Evolutionary conservation across 2,329 filamentous ascomycete genomes (phyloP).

Genomic region (Diaporthe longicolla): DNA sequence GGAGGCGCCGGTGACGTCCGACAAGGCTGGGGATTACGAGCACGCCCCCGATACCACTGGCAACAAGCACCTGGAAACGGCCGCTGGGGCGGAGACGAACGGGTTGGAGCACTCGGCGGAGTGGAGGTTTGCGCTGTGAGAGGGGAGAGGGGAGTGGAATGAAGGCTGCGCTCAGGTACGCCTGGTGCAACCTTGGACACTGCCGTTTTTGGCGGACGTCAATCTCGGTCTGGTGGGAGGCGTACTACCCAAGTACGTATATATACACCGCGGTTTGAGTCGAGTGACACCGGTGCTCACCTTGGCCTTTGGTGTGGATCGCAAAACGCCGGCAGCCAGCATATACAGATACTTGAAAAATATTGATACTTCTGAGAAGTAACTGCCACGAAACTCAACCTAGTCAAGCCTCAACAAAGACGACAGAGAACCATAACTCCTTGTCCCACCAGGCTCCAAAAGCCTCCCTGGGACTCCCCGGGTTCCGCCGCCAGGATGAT

Average conservation of each 20-base stretch:
- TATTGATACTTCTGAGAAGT: neutral
- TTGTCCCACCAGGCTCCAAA: neutral
- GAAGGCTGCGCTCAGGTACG: neutral
- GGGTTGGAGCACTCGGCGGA: conserved; percentile 36
- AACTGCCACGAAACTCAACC: neutral
- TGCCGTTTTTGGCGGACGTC: neutral
- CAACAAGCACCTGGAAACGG: neutral
- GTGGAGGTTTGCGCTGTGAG: conserved; percentile 38
- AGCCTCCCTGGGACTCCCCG: neutral
- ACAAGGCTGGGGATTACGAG: conserved; percentile 15
- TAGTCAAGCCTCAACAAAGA: neutral
- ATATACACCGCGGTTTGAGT: neutral
- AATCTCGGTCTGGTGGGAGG: neutral
- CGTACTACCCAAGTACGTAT: neutral
- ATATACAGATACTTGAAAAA: neutral
- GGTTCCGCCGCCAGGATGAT: conserved; percentile 2
- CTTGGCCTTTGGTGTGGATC: neutral
- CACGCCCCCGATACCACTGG: neutral
- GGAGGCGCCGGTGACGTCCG: conserved; percentile 37
- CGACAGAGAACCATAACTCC: neutral
- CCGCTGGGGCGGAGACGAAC: neutral
- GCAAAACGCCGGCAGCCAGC: neutral
- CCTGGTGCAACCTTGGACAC: neutral
- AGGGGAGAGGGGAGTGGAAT: neutral
- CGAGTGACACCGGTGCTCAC: neutral